phyloP scores from a whole-genome alignment of 148 eudicot species.

The Arctostaphylos glauca region DNA sequence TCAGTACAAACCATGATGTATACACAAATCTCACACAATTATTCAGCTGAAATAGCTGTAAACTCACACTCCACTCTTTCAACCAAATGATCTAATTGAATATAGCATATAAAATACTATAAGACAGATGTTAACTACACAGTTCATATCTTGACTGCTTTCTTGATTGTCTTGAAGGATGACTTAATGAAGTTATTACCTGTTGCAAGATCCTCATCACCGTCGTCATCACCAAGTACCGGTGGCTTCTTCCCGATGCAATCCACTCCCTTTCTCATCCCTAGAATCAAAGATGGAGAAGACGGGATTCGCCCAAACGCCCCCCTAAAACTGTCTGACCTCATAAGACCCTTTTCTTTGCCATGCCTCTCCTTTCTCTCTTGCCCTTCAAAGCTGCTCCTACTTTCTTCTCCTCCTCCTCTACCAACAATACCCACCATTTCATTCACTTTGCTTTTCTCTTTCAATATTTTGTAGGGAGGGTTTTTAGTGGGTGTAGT shows the following conservation, averaged over 20 bases:
- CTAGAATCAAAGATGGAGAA: constrained; percentile 75
- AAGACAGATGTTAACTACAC: neutral
- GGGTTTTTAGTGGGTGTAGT: constrained; percentile 30
- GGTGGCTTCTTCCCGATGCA: constrained; percentile 76
- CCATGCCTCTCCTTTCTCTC: constrained; percentile 28
- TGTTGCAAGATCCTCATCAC: constrained; percentile 27
- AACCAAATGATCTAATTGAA: constrained; percentile 16
- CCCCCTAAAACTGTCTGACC: constrained; percentile 80
- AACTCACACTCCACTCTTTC: constrained; percentile 21
- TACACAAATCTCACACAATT: constrained; percentile 31
- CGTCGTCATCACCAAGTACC: constrained; percentile 60
- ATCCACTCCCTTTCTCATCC: constrained; percentile 85
- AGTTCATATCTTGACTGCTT: constrained; percentile 52
- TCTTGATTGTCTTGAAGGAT: constrained; percentile 62
- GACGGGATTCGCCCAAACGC: constrained; percentile 69
- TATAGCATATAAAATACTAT: neutral
- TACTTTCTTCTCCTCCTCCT: constrained; percentile 18
- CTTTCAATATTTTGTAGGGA: constrained; percentile 38
- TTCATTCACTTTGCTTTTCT: constrained; percentile 26
- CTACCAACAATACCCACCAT: constrained; percentile 3
- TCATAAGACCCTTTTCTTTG: constrained; percentile 46
- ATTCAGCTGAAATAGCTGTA: constrained; percentile 23
- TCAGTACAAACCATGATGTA: constrained; percentile 11
- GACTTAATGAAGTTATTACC: constrained; percentile 52
- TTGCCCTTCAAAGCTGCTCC: constrained; percentile 39